A percentile compares a stretch with the other conserved stretches of the same genome.
These are phyloP conservation scores for Didymella pinodella DNA, from an alignment of 2,329 filamentous ascomycete genomes.

Conservation along the genomic window DNA sequence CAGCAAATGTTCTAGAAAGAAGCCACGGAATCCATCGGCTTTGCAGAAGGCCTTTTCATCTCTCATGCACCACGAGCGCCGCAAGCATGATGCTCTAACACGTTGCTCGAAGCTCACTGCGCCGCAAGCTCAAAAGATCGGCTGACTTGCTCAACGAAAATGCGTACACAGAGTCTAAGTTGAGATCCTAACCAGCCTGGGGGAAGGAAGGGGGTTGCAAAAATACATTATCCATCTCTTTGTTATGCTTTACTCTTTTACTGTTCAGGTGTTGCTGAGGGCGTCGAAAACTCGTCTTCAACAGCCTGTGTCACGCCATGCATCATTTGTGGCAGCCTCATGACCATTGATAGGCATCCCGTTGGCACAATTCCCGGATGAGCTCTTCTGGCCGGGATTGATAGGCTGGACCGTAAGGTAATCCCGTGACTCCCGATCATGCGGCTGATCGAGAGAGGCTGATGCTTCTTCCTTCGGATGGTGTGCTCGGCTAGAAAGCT, in stretches of 20 bases:
- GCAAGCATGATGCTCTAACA: neutral
- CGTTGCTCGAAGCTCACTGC: neutral
- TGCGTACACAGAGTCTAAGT: neutral
- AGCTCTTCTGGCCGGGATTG: neutral
- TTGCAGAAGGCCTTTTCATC: neutral
- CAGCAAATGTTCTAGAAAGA: constrained; percentile 7
- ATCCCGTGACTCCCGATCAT: neutral
- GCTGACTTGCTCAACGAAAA: neutral
- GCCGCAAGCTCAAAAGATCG: neutral
- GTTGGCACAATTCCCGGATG: neutral
- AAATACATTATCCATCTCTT: neutral
- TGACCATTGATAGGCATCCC: neutral
- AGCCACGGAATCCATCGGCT: constrained; percentile 11
- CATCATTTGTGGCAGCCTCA: neutral
- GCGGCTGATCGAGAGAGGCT: neutral
- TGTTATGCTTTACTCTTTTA: neutral
- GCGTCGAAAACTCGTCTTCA: neutral
- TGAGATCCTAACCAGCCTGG: neutral
- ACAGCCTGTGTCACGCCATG: neutral
- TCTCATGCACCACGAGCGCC: no score
- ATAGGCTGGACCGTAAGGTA: neutral
- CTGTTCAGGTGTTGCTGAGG: neutral
- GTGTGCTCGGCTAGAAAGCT: no score
- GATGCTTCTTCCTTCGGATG: neutral
- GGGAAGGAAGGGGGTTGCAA: neutral